phyloP scores from a whole-genome alignment of 306 rosid genomes.

The Glycine latifolia region DNA sequence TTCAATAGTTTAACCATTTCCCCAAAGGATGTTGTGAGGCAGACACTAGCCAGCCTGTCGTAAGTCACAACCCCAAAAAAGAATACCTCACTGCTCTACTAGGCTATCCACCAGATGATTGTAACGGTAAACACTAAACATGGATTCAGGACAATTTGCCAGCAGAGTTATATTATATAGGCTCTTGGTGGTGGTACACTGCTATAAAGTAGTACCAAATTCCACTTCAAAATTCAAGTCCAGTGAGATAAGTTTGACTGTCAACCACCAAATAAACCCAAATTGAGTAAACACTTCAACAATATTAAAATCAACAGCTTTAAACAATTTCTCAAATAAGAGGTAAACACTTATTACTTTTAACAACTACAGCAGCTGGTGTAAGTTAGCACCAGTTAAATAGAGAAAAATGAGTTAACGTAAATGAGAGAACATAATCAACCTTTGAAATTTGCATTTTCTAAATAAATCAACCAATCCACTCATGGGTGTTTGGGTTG shows the following conservation, averaged over 20 bases:
- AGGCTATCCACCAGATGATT: slow-evolving; percentile 38
- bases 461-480: slow-evolving; percentile 35
- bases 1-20: slow-evolving; percentile 30
- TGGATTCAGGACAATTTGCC: slow-evolving; percentile 40
- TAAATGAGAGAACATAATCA: slow-evolving; percentile 16
- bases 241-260: slow-evolving; percentile 29
- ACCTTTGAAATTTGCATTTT: slow-evolving; percentile 17
- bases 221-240: slow-evolving; percentile 32
- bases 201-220: slow-evolving; percentile 34
- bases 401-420: neutral
- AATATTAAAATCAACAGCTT: slow-evolving; percentile 27
- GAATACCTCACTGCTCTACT: slow-evolving; percentile 38
- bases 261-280: slow-evolving; percentile 31
- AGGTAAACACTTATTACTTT: neutral
- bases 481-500: neutral
- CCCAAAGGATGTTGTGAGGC: slow-evolving; percentile 38
- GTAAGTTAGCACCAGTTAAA: neutral
- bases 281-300: slow-evolving; percentile 4
- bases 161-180: neutral
- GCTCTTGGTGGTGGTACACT: slow-evolving; percentile 19
- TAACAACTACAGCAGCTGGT: neutral
- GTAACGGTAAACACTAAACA: slow-evolving; percentile 43
- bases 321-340: slow-evolving; percentile 22
- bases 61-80: slow-evolving; percentile 42
- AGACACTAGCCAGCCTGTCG: slow-evolving; percentile 52